These are phyloP conservation scores for Blakeslea trispora DNA, from an alignment of 371 early-diverging fungal species.

Conservation along the genomic window DNA sequence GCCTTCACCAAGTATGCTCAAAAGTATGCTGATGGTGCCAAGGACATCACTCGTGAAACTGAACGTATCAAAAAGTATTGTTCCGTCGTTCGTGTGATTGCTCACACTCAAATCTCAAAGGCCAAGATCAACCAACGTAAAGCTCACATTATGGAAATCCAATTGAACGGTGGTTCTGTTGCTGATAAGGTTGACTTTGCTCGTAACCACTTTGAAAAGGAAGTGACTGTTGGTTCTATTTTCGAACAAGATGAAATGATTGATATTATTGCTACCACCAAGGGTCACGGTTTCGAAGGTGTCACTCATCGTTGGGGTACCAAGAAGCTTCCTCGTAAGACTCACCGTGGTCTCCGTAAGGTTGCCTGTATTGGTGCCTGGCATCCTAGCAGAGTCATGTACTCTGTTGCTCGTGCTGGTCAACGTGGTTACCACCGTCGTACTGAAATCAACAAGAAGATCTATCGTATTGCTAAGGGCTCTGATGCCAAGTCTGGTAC, in stretches of 20 bases:
- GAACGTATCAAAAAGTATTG: conserved; percentile 99
- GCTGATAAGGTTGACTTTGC: conserved; percentile 98
- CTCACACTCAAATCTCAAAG: conserved; percentile 96
- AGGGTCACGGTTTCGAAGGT: conserved; percentile 99
- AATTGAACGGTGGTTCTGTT: conserved; percentile 98
- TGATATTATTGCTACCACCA: conserved; percentile 98
- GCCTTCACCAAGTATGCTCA: conserved; percentile 97
- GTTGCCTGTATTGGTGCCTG: conserved; percentile 99
- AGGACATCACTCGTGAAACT: conserved; percentile 87
- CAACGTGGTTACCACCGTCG: conserved; percentile 99
- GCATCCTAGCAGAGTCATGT: conserved; percentile 99
- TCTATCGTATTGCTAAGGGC: conserved; percentile 98
- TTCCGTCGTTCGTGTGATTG: conserved; percentile 96
- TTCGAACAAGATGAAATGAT: conserved; percentile 98
- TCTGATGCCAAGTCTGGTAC: conserved; percentile 81
- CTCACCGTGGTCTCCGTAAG: conserved; percentile 99
- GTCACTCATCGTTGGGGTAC: conserved; percentile 99
- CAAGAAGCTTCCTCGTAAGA: conserved; percentile 99
- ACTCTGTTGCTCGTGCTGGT: conserved; percentile 99
- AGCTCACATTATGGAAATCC: conserved; percentile 99
- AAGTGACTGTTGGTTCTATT: conserved; percentile 83
- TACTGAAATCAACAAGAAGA: conserved; percentile 99
- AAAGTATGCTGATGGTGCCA: conserved; percentile 91
- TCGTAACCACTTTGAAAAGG: conserved; percentile 96
- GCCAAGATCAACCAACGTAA: conserved; percentile 95